These are phyloP conservation scores for Xerocomus potaroensis DNA, from an alignment of 768 basidiomycete species.

Conservation along the genomic window DNA sequence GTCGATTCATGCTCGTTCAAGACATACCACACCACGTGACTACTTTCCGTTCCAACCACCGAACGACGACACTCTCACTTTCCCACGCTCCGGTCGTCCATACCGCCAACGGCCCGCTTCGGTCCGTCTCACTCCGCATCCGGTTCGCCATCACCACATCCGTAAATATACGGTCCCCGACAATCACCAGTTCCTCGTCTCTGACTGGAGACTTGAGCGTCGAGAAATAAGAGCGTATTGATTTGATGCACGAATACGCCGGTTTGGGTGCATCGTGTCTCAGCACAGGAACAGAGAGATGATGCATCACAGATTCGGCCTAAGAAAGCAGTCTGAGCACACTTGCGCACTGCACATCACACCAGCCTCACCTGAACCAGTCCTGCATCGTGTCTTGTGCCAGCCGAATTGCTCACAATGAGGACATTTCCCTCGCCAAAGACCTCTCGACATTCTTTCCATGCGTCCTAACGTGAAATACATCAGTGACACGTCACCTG, in stretches of 20 bases:
- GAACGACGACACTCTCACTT: slow-evolving; percentile 56
- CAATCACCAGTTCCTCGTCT: slow-evolving; percentile 67
- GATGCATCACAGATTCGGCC: slow-evolving; percentile 82
- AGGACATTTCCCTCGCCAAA: slow-evolving; percentile 81
- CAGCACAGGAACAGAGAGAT: slow-evolving; percentile 79
- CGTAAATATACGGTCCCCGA: slow-evolving; percentile 92
- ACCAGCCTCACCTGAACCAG: slow-evolving; percentile 65
- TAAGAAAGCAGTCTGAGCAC: slow-evolving; percentile 30
- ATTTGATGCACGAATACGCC: slow-evolving; percentile 64
- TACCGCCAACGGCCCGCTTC: slow-evolving; percentile 57
- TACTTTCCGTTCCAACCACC: slow-evolving; percentile 53
- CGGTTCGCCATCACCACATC: slow-evolving; percentile 86
- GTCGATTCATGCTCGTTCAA: neutral
- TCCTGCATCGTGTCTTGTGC: slow-evolving; percentile 70
- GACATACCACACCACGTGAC: neutral
- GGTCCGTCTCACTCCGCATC: slow-evolving; percentile 35
- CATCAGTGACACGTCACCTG: neutral
- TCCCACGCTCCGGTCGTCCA: slow-evolving; percentile 74
- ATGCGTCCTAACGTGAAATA: slow-evolving; percentile 51
- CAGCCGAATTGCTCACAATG: slow-evolving; percentile 93
- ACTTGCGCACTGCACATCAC: neutral
- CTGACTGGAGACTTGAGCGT: slow-evolving; percentile 51
- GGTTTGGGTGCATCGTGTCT: slow-evolving; percentile 77
- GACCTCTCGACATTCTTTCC: slow-evolving; percentile 62
- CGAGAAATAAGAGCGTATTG: slow-evolving; percentile 73